These are phyloP conservation scores for Neofusicoccum sp. DNA, from an alignment of 2,329 filamentous ascomycete genomes.

Conservation along the genomic window DNA sequence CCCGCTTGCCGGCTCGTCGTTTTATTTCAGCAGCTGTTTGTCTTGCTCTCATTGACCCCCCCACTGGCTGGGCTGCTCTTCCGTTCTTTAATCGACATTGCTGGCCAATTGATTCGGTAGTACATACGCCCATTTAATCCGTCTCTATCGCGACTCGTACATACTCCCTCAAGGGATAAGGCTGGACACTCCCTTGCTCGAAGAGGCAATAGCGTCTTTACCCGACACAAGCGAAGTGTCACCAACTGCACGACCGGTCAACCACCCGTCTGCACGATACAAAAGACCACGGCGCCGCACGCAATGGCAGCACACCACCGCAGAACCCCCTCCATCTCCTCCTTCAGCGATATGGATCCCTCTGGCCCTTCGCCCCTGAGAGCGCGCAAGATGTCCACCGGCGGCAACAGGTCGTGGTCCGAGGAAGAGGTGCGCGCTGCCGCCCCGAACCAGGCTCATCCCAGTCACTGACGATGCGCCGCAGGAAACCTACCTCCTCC, in stretches of 20 bases:
- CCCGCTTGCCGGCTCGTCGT: slow-evolving; percentile 38
- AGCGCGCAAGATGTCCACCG: slow-evolving; percentile 51
- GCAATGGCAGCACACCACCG: slow-evolving; percentile 27
- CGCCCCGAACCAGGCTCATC: neutral
- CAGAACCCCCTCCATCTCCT: slow-evolving; percentile 38
- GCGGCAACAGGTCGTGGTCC: slow-evolving; percentile 78
- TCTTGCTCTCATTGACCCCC: slow-evolving; percentile 47
- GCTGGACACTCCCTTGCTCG: slow-evolving; percentile 13
- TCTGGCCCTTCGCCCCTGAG: slow-evolving; percentile 54
- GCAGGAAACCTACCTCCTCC: slow-evolving; percentile 79
- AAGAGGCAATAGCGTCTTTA: slow-evolving; percentile 2
- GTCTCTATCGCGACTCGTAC: slow-evolving; percentile 39
- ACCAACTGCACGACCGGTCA: slow-evolving; percentile 4
- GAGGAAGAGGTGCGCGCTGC: slow-evolving; percentile 69
- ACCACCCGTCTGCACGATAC: neutral
- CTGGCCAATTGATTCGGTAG: slow-evolving; percentile 37
- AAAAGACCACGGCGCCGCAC: slow-evolving; percentile 57
- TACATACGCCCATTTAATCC: slow-evolving; percentile 34
- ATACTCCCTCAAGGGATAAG: slow-evolving; percentile 15
- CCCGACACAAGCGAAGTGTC: slow-evolving; percentile 10
- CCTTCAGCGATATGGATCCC: slow-evolving; percentile 37
- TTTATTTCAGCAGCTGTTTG: slow-evolving; percentile 40
- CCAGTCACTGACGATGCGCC: slow-evolving; percentile 24
- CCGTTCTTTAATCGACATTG: slow-evolving; percentile 51
- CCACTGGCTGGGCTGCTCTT: slow-evolving; percentile 55